A percentile compares a stretch with the other conserved stretches of the same genome.
phyloP scores from a whole-genome alignment of 129 eudicot species.

The Pseudognaphalium luteoalbum region DNA sequence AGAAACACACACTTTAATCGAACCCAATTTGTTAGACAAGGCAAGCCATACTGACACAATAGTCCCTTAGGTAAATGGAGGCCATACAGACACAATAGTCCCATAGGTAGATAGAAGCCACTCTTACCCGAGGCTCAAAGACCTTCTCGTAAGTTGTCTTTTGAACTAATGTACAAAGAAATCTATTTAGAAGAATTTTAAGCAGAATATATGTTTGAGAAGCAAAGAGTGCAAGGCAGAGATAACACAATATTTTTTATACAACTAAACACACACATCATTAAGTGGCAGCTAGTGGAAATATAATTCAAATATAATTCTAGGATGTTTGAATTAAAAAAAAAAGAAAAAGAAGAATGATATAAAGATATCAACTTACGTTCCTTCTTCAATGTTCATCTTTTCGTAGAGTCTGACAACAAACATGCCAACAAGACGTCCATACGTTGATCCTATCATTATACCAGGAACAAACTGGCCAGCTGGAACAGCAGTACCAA shows the following conservation, averaged over 20 bases:
- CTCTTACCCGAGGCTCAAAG: neutral
- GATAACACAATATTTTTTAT: neutral
- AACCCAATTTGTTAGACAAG: neutral
- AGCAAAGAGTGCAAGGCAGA: neutral
- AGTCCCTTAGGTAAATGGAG: neutral
- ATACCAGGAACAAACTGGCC: conserved; percentile 99
- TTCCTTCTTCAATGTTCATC: conserved; percentile 95
- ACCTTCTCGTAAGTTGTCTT: neutral
- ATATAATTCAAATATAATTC: neutral
- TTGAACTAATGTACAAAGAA: neutral
- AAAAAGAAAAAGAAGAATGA: neutral
- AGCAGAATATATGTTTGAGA: neutral
- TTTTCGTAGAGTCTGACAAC: conserved; percentile 75
- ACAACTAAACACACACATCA: neutral
- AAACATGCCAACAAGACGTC: conserved; percentile 99
- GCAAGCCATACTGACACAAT: neutral
- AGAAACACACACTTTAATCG: neutral
- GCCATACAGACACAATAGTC: neutral
- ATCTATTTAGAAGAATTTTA: neutral
- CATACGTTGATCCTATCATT: conserved; percentile 98
- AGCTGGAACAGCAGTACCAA: conserved; percentile 99
- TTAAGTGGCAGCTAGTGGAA: neutral
- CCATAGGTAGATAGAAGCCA: no score
- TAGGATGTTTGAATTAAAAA: neutral
- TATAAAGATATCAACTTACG: conserved; percentile 57